Percentiles rank a stretch among this genome's conserved stretches.
These are phyloP conservation scores for Cercophora newfieldiana DNA, from an alignment of 495 filamentous ascomycete genomes.

Conservation along the genomic window DNA sequence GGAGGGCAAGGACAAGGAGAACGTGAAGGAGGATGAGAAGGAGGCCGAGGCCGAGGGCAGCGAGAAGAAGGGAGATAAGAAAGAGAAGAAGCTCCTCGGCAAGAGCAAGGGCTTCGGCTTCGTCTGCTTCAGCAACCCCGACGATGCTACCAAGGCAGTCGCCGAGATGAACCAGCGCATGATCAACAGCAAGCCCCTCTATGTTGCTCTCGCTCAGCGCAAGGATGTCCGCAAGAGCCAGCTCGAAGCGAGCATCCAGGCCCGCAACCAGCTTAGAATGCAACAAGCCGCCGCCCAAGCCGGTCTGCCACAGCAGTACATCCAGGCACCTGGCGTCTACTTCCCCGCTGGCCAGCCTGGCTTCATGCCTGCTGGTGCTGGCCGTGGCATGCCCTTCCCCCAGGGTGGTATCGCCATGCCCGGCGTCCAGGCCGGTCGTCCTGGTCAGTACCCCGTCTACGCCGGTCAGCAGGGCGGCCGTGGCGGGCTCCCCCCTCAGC, in stretches of 20 bases:
- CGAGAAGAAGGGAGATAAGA: constrained; percentile 67
- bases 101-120: constrained; percentile 99
- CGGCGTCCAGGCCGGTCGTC: constrained; percentile 75
- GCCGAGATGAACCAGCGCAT: constrained; percentile 99
- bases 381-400: constrained; percentile 86
- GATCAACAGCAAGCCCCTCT: constrained; percentile 95
- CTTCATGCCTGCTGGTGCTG: constrained; percentile 69
- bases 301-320: constrained; percentile 82
- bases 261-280: constrained; percentile 96
- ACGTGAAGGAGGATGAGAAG: constrained; percentile 53
- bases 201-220: constrained; percentile 96
- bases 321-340: constrained; percentile 79
- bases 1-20: constrained; percentile 58
- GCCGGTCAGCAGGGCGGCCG: constrained; percentile 80
- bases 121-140: constrained; percentile 99
- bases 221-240: constrained; percentile 99
- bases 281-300: constrained; percentile 94
- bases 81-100: constrained; percentile 75
- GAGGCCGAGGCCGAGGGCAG: constrained; percentile 51
- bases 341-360: constrained; percentile 79
- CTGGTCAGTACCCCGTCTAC: constrained; percentile 80
- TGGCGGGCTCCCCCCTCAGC: constrained; percentile 71
- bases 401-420: constrained; percentile 81
- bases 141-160: constrained; percentile 98
- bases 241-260: constrained; percentile 98